Base-by-base conservation (phyloP, 495 filamentous ascomycete species). In the Evansstolkia leycettana region DNA sequence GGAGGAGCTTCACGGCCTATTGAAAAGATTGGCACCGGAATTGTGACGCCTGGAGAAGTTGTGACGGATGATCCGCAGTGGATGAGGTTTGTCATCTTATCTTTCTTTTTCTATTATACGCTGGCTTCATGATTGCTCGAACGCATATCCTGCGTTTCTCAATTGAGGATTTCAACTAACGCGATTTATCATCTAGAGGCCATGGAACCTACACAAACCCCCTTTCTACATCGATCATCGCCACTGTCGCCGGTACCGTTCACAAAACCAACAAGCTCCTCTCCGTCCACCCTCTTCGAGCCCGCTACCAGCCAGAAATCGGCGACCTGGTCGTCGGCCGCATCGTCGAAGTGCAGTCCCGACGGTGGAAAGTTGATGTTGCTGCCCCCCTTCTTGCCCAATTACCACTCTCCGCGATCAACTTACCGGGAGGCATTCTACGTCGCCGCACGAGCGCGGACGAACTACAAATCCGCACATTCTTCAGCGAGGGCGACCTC, bases 201-300 rank as follows among this genome's bases (percentile, higher is more conserved):
- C 85, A 93, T 59, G 85, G 85, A 34, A 92, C 86, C 26, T 84
- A 76, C 54, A 68, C 74, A 15, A 62, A 70, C 23, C 56, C 75
- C 6, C 45, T 62, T 33, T 70, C 72, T 7, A 69, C 72, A 5
- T 69, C 73, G 17, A 98, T 98, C 47, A 67, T 76, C 33, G 83
- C 84, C 28, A 89, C 89, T 0, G 76, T 98, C 19, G 84, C 85
- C 4, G 90, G 90, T 50, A 88, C 76, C 13, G 59, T 95, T 4
- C 75, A 78, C 33, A 87, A 85, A 43, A 94, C 87, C 38, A 98
- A 98, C 70, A 98, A 96, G 57, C 73, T 98, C 3, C 77, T 98
- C 32, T 92, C 84, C 20, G 82, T 98, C 27, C 71, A 73, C 2
- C 87, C 90, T 0, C 67, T 98, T 2, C 82, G 85, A 31, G 84